These are phyloP conservation scores for Colletotrichum horii DNA, from an alignment of 2,329 filamentous ascomycete species.

Conservation along the genomic window DNA sequence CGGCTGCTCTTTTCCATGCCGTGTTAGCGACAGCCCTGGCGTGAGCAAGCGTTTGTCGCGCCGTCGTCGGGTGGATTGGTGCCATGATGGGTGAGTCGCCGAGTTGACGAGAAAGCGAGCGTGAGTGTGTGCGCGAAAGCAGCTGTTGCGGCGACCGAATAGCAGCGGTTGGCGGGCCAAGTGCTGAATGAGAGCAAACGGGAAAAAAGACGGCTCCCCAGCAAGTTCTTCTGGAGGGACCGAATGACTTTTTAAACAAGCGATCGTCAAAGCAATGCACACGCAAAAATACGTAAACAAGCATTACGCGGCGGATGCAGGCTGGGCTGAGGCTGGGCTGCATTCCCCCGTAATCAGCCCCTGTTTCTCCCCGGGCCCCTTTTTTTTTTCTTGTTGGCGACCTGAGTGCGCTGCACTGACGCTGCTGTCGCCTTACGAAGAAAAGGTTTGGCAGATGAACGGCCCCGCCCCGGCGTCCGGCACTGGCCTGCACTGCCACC, in stretches of 20 bases:
- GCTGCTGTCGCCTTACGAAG: background rate
- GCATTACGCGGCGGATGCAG: constrained; percentile 13
- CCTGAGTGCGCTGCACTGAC: constrained; percentile 11
- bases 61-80: constrained; percentile 10
- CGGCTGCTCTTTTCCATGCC: constrained; percentile 3
- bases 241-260: background rate
- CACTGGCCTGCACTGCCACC: constrained; percentile 12
- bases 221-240: background rate
- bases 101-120: background rate
- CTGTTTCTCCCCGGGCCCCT: background rate
- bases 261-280: background rate
- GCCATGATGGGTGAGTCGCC: background rate
- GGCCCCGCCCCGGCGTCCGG: background rate
- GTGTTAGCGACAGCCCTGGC: background rate
- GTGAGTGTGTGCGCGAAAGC: background rate
- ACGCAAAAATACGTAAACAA: constrained; percentile 10
- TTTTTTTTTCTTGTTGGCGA: background rate
- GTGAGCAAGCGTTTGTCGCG: constrained; percentile 9
- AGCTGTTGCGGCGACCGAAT: background rate
- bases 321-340: constrained; percentile 20
- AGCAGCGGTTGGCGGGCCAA: background rate
- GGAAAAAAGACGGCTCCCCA: background rate
- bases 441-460: constrained; percentile 3
- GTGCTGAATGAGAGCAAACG: background rate
- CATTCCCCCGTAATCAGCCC: constrained; percentile 4